Evolutionary conservation across 129 eudicot species (phyloP).

Genomic region (Pulicaria dysenterica): DNA sequence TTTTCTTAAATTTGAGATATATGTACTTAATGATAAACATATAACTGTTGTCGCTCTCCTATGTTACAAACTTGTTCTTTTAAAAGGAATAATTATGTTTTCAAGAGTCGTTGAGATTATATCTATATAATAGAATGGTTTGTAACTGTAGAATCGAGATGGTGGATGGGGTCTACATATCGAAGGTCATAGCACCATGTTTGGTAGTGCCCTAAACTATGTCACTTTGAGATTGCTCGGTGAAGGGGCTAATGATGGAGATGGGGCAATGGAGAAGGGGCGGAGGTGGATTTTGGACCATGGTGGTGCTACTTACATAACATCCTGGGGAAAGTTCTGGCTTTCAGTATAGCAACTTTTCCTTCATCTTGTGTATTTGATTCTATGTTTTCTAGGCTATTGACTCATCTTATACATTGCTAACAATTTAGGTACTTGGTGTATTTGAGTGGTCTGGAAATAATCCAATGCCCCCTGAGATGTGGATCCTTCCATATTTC

Average conservation of each 20-base stretch:
- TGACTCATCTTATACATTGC: slow-evolving; percentile 21
- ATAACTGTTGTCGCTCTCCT: slow-evolving; percentile 18
- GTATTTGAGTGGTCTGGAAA: slow-evolving; percentile 93
- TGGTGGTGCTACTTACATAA: slow-evolving; percentile 86
- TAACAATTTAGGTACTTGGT: slow-evolving; percentile 70
- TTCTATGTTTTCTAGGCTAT: not conserved
- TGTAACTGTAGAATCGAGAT: slow-evolving; percentile 68
- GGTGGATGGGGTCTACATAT: slow-evolving; percentile 99
- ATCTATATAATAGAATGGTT: slow-evolving; percentile 1
- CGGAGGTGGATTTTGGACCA: slow-evolving; percentile 90
- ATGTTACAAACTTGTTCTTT: slow-evolving; percentile 3
- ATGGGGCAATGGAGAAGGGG: slow-evolving; percentile 89
- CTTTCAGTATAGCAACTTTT: slow-evolving; percentile 62
- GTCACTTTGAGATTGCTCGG: slow-evolving; percentile 93
- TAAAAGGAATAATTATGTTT: not conserved
- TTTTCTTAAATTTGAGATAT: slow-evolving; percentile 13
- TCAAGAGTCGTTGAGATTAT: slow-evolving; percentile 14
- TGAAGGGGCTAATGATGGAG: slow-evolving; percentile 79
- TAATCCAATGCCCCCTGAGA: slow-evolving; percentile 95
- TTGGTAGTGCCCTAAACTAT: slow-evolving; percentile 82
- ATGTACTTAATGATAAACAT: slow-evolving; percentile 13
- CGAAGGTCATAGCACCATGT: slow-evolving; percentile 96
- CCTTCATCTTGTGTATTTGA: slow-evolving; percentile 27
- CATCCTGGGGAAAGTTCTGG: slow-evolving; percentile 99
- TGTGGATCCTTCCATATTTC: slow-evolving; percentile 78